Percentiles rank a stretch among this genome's conserved stretches.
phyloP scores from a whole-genome alignment of 345 rosid species.

The Stellera chamaejasme region DNA sequence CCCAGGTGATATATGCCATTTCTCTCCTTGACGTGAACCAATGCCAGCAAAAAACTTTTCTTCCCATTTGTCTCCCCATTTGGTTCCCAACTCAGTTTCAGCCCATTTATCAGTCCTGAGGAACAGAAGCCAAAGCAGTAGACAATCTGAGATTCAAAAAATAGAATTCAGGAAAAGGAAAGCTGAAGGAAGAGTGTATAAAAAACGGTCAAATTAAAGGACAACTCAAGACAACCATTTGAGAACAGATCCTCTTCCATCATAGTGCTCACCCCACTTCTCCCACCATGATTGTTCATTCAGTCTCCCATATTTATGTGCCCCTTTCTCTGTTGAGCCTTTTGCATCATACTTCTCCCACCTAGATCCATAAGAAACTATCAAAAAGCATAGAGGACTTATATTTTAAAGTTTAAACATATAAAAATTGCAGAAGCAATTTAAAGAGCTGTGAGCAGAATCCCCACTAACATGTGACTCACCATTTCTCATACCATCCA shows the following conservation, averaged over 20 bases:
- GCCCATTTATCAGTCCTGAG: slow-evolving; percentile 99
- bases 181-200: too few relatives aligned
- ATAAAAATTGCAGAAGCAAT: not conserved
- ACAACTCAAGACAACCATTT: slow-evolving; percentile 55
- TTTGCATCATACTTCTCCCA: slow-evolving; percentile 99
- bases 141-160: too few relatives aligned
- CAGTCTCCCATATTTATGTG: slow-evolving; percentile 89
- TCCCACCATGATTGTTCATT: slow-evolving; percentile 99
- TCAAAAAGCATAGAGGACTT: not conserved
- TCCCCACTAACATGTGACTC: not conserved
- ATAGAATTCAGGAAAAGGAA: too few relatives aligned
- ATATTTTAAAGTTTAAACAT: not conserved
- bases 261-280: slow-evolving; percentile 99
- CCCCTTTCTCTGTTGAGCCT: slow-evolving; percentile 99
- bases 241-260: slow-evolving; percentile 95
- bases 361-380: slow-evolving; percentile 35
- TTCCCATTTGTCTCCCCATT: slow-evolving; percentile 99
- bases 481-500: slow-evolving; percentile 99
- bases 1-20: slow-evolving; percentile 90
- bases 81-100: slow-evolving; percentile 93
- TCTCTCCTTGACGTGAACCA: slow-evolving; percentile 98
- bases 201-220: not conserved
- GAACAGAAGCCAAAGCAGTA: slow-evolving; percentile 14
- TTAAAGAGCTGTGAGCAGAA: slow-evolving; percentile 1
- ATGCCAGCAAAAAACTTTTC: slow-evolving; percentile 92